Evolutionary conservation across 2,329 filamentous ascomycete genomes (phyloP).

Genomic region (Cercospora sp.): DNA sequence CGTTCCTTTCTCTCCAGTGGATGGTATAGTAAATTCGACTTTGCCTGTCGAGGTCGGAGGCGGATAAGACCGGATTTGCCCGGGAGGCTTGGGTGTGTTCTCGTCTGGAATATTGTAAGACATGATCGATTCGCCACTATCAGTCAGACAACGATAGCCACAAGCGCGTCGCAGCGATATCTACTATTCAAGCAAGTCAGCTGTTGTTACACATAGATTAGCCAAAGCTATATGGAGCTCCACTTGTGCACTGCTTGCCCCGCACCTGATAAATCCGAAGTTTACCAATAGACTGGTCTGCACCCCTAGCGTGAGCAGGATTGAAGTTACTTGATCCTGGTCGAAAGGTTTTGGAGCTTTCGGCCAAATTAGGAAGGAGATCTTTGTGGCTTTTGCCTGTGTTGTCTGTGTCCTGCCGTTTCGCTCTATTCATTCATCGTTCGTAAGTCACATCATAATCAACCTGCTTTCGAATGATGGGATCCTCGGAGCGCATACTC

Average conservation of each 20-base stretch:
- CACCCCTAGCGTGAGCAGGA: neutral
- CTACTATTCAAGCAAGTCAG: neutral
- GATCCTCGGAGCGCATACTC: conserved; percentile 19
- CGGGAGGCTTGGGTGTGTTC: conserved; percentile 22
- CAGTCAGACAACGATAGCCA: neutral
- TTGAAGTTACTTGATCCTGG: conserved; percentile 4
- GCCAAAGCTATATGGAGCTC: neutral
- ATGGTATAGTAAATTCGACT: conserved; percentile 39
- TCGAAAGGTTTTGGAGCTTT: neutral
- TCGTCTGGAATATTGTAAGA: conserved; percentile 16
- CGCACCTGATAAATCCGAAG: neutral
- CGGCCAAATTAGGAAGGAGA: conserved; percentile 6
- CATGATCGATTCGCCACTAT: conserved; percentile 10
- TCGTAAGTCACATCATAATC: conserved; percentile 24
- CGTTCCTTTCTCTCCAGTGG: conserved; percentile 40
- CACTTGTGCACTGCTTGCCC: neutral
- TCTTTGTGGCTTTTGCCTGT: neutral
- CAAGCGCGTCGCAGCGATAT: neutral
- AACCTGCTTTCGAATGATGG: conserved; percentile 22
- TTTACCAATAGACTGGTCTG: neutral
- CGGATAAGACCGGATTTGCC: conserved; percentile 31
- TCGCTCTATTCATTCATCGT: neutral
- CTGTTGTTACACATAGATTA: neutral
- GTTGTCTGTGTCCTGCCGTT: neutral
- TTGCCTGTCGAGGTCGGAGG: conserved; percentile 32